A percentile compares a stretch with the other conserved stretches of the same genome.
Evolutionary conservation across 148 eudicot species (phyloP).

Genomic region (Agrostemma githago): DNA sequence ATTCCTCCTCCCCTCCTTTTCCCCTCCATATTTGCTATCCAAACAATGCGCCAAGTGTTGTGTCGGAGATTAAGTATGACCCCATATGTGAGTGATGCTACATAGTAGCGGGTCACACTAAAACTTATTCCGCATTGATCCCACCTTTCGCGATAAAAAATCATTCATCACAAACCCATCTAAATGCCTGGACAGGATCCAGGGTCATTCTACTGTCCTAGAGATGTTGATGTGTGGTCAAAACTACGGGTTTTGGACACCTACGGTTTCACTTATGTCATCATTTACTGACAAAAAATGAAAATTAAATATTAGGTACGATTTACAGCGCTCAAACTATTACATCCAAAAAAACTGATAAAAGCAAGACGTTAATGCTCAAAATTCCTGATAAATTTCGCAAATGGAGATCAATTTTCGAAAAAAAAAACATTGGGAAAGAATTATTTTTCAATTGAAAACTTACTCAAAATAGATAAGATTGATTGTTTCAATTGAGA

Average conservation of each 20-base stretch:
- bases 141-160: not conserved
- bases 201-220: too few relatives aligned
- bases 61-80: too few relatives aligned
- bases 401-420: not conserved
- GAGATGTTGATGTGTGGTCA: too few relatives aligned
- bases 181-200: not conserved
- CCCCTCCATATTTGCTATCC: too few relatives aligned
- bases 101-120: not conserved
- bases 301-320: too few relatives aligned
- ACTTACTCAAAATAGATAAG: slow-evolving; percentile 29
- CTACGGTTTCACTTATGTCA: too few relatives aligned
- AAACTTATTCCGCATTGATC: not conserved
- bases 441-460: not conserved
- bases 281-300: too few relatives aligned
- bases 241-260: not conserved
- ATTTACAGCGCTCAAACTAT: too few relatives aligned
- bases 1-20: too few relatives aligned
- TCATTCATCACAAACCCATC: not conserved
- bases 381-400: not conserved
- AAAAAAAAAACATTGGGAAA: not conserved
- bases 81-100: too few relatives aligned
- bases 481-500: not conserved
- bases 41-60: not conserved
- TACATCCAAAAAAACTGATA: not conserved
- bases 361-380: not conserved